These are phyloP conservation scores for Venturiaceae sp. DNA, from an alignment of 2,329 filamentous ascomycete species.

Conservation along the genomic window DNA sequence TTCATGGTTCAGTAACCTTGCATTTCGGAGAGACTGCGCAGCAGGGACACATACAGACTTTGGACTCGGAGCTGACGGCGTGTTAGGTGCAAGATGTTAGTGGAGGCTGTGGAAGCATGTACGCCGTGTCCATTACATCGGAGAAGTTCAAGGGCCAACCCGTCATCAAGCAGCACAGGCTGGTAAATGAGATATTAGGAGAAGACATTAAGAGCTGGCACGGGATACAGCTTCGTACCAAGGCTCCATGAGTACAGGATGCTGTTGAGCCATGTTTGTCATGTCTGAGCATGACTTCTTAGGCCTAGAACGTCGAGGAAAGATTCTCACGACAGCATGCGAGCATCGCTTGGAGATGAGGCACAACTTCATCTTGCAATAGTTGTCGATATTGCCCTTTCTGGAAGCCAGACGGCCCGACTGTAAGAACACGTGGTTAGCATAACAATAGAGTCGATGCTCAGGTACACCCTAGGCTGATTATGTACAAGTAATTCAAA, in stretches of 20 bases:
- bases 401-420: neutral
- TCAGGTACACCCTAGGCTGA: neutral
- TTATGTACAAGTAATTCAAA: neutral
- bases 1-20: neutral
- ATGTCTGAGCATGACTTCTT: neutral
- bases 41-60: neutral
- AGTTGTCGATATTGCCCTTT: neutral
- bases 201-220: constrained; percentile 76
- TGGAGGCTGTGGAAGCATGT: constrained; percentile 81
- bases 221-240: constrained; percentile 68
- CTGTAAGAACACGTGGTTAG: neutral
- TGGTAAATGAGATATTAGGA: constrained; percentile 66
- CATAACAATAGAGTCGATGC: neutral
- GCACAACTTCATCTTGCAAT: neutral
- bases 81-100: constrained; percentile 64
- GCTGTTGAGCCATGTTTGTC: neutral
- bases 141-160: constrained; percentile 59
- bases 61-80: constrained; percentile 3
- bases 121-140: constrained; percentile 69
- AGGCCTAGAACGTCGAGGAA: neutral
- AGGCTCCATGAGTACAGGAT: constrained; percentile 4
- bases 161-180: constrained; percentile 72
- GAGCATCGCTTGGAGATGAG: neutral
- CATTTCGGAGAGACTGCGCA: neutral
- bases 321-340: neutral